These are phyloP conservation scores for Acarospora socialis DNA, from an alignment of 2,329 filamentous ascomycete species.

Conservation along the genomic window DNA sequence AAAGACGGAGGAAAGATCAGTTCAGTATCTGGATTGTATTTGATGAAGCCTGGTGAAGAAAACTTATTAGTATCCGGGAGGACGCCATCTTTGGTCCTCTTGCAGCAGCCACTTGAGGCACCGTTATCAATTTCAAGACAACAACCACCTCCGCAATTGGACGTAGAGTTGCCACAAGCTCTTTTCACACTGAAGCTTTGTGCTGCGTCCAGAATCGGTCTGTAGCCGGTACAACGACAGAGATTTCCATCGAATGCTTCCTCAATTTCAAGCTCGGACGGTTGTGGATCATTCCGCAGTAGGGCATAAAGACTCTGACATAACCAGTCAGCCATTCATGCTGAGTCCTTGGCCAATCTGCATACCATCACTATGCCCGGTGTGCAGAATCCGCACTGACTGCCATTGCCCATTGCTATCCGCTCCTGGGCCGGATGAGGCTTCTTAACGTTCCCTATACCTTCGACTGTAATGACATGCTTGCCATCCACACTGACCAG, in stretches of 20 bases:
- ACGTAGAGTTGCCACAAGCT: conserved; percentile 39
- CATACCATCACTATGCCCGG: conserved; percentile 83
- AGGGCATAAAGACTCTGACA: conserved; percentile 73
- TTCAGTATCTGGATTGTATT: conserved; percentile 86
- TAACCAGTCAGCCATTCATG: conserved; percentile 7
- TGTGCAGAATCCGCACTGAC: conserved; percentile 91
- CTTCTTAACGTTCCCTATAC: conserved; percentile 73
- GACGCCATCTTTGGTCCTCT: conserved; percentile 36
- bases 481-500: conserved; percentile 90
- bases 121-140: conserved; percentile 49
- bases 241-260: conserved; percentile 96
- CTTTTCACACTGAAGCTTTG: conserved; percentile 62
- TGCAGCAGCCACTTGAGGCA: conserved; percentile 49
- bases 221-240: conserved; percentile 88
- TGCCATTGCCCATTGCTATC: conserved; percentile 80
- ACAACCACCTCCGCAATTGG: conserved; percentile 50
- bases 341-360: background rate
- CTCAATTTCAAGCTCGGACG: conserved; percentile 71
- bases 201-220: conserved; percentile 85
- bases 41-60: conserved; percentile 79
- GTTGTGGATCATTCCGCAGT: conserved; percentile 66
- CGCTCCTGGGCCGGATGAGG: conserved; percentile 86
- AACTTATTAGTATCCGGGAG: conserved; percentile 42
- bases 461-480: conserved; percentile 94
- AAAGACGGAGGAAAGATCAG: conserved; percentile 85